Evolutionary conservation across 345 rosid species (phyloP).

Genomic region (Eucalyptus tenuipes): DNA sequence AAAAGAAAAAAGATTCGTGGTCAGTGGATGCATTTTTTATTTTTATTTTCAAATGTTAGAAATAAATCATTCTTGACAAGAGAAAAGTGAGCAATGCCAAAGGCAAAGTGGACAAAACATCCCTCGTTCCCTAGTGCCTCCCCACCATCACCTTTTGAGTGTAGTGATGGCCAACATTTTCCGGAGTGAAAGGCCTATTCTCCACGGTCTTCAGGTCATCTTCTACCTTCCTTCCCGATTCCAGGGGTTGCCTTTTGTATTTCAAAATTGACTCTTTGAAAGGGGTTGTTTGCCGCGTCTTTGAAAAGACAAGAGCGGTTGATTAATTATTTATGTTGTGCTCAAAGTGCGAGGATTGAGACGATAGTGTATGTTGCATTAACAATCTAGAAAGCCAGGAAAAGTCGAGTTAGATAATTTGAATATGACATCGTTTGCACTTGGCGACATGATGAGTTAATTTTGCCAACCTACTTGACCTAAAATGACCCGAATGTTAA

Average conservation of each 20-base stretch:
- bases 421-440: background rate
- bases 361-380: background rate
- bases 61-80: background rate
- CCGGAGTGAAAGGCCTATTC: background rate
- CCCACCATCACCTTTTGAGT: background rate
- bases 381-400: rapidly evolving
- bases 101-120: background rate
- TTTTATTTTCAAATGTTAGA: background rate
- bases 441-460: background rate
- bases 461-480: background rate
- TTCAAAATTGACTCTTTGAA: background rate
- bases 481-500: background rate
- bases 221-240: background rate
- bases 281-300: background rate
- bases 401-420: background rate
- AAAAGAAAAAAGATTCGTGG: background rate
- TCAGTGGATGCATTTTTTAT: background rate
- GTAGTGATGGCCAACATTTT: background rate
- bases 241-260: background rate
- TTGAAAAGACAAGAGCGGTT: background rate
- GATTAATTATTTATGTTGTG: background rate
- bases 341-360: background rate
- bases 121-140: background rate
- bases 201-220: background rate
- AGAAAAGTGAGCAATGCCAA: background rate